These are phyloP conservation scores for Mrakia frigida DNA, from an alignment of 768 basidiomycete species.

Conservation along the genomic window DNA sequence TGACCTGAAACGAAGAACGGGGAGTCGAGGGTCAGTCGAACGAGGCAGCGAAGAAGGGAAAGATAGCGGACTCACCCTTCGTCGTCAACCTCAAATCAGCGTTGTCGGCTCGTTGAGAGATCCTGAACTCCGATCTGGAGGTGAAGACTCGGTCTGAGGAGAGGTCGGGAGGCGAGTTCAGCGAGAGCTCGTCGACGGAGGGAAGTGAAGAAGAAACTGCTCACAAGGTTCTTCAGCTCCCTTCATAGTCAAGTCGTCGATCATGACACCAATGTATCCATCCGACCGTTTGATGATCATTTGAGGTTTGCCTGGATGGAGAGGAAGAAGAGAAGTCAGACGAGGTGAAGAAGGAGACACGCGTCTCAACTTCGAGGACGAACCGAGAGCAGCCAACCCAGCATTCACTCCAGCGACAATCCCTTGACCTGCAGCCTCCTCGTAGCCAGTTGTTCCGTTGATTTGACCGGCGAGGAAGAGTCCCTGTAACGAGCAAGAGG, in stretches of 20 bases:
- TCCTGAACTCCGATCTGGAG: conserved; percentile 80
- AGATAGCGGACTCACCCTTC: conserved; percentile 53
- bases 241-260: conserved; percentile 82
- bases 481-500: conserved; percentile 49
- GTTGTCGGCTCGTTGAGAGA: conserved; percentile 82
- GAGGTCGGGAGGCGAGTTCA: not conserved
- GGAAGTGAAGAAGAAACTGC: conserved; percentile 37
- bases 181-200: not conserved
- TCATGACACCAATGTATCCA: conserved; percentile 82
- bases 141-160: conserved; percentile 84
- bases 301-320: conserved; percentile 47
- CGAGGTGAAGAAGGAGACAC: not conserved
- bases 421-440: conserved; percentile 89
- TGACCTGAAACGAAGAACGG: conserved; percentile 40
- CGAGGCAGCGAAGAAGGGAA: conserved; percentile 40
- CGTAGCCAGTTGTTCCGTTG: conserved; percentile 91
- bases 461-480: conserved; percentile 87
- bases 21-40: not conserved
- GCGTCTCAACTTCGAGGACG: conserved; percentile 20
- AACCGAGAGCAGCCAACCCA: conserved; percentile 57
- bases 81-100: conserved; percentile 77
- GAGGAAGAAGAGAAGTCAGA: not conserved
- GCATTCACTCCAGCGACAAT: conserved; percentile 84
- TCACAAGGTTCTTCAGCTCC: conserved; percentile 86
- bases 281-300: conserved; percentile 74